A percentile compares a stretch with the other conserved stretches of the same genome.
These are phyloP conservation scores for Fusarium proliferatum DNA, from an alignment of 2,329 filamentous ascomycete species.

Conservation along the genomic window DNA sequence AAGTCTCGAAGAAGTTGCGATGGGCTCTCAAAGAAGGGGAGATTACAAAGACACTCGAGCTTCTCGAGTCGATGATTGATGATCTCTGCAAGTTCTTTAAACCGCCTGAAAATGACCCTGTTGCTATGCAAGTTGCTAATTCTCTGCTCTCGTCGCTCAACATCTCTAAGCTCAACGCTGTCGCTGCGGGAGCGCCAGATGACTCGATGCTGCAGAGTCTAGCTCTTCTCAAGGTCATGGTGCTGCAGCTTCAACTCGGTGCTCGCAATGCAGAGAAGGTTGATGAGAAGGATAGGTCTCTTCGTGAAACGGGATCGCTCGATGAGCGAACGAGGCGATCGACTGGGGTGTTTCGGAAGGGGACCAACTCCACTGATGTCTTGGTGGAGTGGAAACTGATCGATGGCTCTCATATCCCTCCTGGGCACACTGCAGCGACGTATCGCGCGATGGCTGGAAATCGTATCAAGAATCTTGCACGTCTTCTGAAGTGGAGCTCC, in stretches of 20 bases:
- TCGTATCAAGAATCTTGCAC: neutral
- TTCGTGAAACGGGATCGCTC: neutral
- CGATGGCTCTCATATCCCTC: neutral
- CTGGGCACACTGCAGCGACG: neutral
- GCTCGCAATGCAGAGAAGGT: neutral
- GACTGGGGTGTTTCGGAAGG: fast-evolving
- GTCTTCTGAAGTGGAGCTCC: neutral
- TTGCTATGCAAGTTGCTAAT: neutral
- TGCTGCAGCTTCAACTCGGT: neutral
- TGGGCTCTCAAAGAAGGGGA: neutral
- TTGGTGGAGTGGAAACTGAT: neutral
- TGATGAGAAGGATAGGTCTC: neutral
- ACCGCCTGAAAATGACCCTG: neutral
- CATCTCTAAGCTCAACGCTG: fast-evolving
- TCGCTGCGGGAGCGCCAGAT: fast-evolving
- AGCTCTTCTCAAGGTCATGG: neutral
- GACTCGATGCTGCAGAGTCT: neutral
- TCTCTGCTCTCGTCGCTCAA: neutral
- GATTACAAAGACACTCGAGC: neutral
- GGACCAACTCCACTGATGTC: fast-evolving
- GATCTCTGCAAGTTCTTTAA: neutral
- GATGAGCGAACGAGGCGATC: neutral
- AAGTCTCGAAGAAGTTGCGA: neutral
- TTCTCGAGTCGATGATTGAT: fast-evolving
- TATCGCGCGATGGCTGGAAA: neutral